A percentile compares a stretch with the other conserved stretches of the same genome.
These are phyloP conservation scores for Candida mesenterica DNA, from an alignment of 1,139 yeast genomes.

Conservation along the genomic window DNA sequence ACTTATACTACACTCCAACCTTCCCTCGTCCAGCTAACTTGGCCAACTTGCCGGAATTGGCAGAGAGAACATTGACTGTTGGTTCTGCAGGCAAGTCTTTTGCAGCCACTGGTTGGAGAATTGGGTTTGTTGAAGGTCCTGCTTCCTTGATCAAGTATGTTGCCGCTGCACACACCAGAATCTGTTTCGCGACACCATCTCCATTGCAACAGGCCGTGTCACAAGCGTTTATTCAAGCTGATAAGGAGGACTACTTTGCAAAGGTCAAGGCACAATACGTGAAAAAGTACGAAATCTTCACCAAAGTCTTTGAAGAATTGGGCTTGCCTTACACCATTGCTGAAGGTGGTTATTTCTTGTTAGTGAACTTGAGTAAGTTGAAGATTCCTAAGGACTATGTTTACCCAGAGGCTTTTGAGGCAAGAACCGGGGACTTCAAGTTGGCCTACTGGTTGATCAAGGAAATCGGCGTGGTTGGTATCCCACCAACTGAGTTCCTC, in stretches of 20 bases:
- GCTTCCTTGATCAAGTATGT: conserved; percentile 79
- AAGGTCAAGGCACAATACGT: conserved; percentile 64
- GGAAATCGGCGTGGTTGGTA: conserved; percentile 91
- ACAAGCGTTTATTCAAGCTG: conserved; percentile 65
- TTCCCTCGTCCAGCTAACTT: conserved; percentile 86
- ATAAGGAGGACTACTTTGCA: conserved; percentile 62
- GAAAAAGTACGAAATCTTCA: conserved; percentile 69
- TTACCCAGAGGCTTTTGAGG: conserved; percentile 67
- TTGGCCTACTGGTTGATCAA: conserved; percentile 90
- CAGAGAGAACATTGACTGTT: conserved; percentile 77
- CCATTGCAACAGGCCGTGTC: conserved; percentile 96
- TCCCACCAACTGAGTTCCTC: conserved; percentile 94
- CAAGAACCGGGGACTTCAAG: conserved; percentile 75
- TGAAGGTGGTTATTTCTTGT: conserved; percentile 89
- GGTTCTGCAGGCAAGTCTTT: conserved; percentile 98
- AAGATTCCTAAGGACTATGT: conserved; percentile 70
- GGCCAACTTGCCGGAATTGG: conserved; percentile 65
- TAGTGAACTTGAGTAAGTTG: conserved; percentile 82
- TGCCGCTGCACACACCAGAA: conserved; percentile 88
- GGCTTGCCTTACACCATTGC: conserved; percentile 86
- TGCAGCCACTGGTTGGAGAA: conserved; percentile 98
- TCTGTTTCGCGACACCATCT: conserved; percentile 84
- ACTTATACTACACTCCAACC: conserved; percentile 63
- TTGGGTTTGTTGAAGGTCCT: conserved; percentile 92
- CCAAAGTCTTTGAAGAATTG: conserved; percentile 77